Base-by-base conservation (phyloP, 2,329 filamentous ascomycete species). In the Cercospora sp. region DNA sequence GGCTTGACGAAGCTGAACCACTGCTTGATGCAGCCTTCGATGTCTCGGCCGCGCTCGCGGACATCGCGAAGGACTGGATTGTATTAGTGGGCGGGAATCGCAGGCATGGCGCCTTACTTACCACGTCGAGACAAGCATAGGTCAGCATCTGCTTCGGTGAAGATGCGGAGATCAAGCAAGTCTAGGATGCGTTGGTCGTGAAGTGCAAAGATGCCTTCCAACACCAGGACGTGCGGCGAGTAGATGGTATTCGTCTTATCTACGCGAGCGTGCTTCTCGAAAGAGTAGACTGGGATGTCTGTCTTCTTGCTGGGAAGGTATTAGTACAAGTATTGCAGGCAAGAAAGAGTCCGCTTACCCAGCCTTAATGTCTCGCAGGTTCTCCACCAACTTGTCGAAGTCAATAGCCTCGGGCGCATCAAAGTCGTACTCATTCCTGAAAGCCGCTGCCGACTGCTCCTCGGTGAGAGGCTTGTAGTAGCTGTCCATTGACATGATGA, bases 1-100 rank as follows among this genome's bases (percentile, higher is more conserved):
- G 95, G 95, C 81, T 99, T 99, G 53, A 99, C 95, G 78, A 91
- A 99, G 10, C 83, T 84, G 79, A 98, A 97, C 95, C 95, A 99
- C 79, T 99, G 95, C 80, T 98, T 98, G 79, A 99, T 94, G 76
- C 94, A 94, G 49, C 95, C 95, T 77, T 97, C 91, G 66, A 98
- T 91, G 76, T 97, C 94, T 77, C 95, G 88, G 3, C 92, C 94
- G 75, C 95, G 89, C 75, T 97, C 92, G 74, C 88, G 88, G 24
- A 98, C 92, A 81, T 99, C 95, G 76, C 95, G 91, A 43, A 93
- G 83, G 73, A 96, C 91, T 93, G 57, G 45, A 30, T 65, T 66
- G 34, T 34, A 60, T 69, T 63, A 67, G 69, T 73, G 21, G 68
- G 66, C 70, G 63, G 32, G n/a, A 7, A 86, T 92, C 85, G 79